phyloP scores from a whole-genome alignment of 345 rosid species.

The Zanthoxylum bungeanum region DNA sequence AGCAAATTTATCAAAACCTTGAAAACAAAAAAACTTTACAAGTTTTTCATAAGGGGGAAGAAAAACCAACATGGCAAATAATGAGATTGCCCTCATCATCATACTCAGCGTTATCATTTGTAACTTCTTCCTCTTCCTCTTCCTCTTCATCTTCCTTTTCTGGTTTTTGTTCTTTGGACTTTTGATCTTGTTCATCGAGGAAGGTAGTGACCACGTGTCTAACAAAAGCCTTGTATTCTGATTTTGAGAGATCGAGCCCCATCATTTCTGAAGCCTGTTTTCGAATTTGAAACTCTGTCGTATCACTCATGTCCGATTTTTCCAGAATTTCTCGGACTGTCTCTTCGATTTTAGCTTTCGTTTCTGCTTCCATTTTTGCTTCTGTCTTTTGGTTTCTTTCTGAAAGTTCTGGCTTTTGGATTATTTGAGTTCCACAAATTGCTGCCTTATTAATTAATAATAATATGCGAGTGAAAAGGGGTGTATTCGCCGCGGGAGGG shows the following conservation, averaged over 20 bases:
- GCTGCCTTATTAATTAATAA: not conserved
- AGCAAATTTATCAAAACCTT: not conserved
- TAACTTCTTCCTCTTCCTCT: slow-evolving; percentile 24
- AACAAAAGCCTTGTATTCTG: slow-evolving; percentile 61
- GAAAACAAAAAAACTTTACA: not conserved
- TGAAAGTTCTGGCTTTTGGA: no score
- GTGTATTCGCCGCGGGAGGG: not conserved
- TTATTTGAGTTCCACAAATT: not conserved
- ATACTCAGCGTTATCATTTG: slow-evolving; percentile 35
- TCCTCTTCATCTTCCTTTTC: slow-evolving; percentile 19
- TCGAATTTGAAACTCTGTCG: slow-evolving; percentile 78
- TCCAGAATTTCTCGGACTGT: slow-evolving; percentile 61
- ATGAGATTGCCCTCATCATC: slow-evolving; percentile 83
- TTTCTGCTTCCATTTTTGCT: slow-evolving; percentile 48
- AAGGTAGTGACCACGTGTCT: slow-evolving; percentile 55
- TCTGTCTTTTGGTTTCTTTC: not conserved
- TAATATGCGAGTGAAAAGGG: not conserved
- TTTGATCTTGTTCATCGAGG: slow-evolving; percentile 64
- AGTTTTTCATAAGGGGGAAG: not conserved
- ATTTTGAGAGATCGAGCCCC: slow-evolving; percentile 57
- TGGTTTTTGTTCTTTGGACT: slow-evolving; percentile 23
- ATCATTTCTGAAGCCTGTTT: slow-evolving; percentile 62
- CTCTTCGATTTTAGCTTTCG: slow-evolving; percentile 42
- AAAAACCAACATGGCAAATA: slow-evolving; percentile 56
- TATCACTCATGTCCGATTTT: slow-evolving; percentile 62